A percentile compares a stretch with the other conserved stretches of the same genome.
phyloP scores from a whole-genome alignment of 2,329 filamentous ascomycete genomes.

The Sordariomycetes sp. region DNA sequence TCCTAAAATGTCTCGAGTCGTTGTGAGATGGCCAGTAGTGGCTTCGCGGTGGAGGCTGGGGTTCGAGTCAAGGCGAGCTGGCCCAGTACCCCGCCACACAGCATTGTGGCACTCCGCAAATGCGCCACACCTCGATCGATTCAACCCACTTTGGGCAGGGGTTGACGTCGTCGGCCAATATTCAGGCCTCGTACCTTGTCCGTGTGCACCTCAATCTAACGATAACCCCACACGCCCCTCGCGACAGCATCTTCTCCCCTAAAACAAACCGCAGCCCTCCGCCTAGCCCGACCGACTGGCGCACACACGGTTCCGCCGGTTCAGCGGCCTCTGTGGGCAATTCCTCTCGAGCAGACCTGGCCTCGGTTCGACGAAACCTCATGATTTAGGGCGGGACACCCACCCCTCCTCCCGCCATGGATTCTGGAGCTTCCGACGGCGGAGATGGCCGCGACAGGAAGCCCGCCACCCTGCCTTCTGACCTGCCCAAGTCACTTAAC shows the following conservation, averaged over 20 bases:
- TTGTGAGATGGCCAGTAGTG: no score
- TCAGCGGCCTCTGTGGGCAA: not conserved
- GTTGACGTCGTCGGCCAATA: not conserved
- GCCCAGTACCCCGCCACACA: no score
- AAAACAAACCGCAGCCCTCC: not conserved
- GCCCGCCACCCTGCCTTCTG: constrained; percentile 56
- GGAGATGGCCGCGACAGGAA: constrained; percentile 26
- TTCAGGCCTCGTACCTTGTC: not conserved
- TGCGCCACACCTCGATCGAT: no score
- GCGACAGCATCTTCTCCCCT: not conserved
- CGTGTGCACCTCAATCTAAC: not conserved
- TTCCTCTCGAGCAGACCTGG: not conserved
- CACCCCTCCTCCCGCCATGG: constrained; percentile 41
- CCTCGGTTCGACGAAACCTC: not conserved
- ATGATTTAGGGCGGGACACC: constrained; percentile 2
- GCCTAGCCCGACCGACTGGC: not conserved
- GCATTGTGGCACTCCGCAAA: no score
- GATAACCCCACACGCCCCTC: not conserved
- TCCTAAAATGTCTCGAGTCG: no score
- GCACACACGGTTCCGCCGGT: not conserved
- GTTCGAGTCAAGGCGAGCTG: no score
- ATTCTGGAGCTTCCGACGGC: constrained; percentile 40
- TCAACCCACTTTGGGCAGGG: not conserved
- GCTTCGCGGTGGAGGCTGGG: no score
- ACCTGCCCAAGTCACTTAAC: constrained; percentile 85